phyloP scores from a whole-genome alignment of 1,284 basidiomycete genomes.

The Moesziomyces sp. region DNA sequence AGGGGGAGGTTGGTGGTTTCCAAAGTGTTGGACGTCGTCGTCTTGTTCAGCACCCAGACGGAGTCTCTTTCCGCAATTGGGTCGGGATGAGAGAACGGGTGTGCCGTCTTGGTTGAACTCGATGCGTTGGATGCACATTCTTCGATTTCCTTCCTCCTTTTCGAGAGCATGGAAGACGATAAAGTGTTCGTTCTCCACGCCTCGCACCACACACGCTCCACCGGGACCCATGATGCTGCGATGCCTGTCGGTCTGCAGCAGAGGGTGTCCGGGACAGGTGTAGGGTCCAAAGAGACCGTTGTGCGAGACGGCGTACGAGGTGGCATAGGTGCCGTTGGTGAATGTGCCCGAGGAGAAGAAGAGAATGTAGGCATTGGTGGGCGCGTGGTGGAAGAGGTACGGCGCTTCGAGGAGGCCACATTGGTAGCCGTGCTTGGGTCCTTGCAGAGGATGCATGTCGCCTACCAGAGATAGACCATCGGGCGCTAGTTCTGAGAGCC shows the following conservation, averaged over 20 bases:
- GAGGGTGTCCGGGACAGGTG: slow-evolving; percentile 23
- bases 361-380: slow-evolving; percentile 50
- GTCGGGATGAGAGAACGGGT: slow-evolving; percentile 39
- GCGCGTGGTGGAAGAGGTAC: slow-evolving; percentile 47
- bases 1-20: slow-evolving; percentile 12
- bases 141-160: slow-evolving; percentile 42
- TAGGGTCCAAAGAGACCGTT: slow-evolving; percentile 52
- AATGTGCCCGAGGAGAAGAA: slow-evolving; percentile 58
- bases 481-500: slow-evolving; percentile 52
- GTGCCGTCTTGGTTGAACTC: slow-evolving; percentile 39
- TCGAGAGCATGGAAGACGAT: slow-evolving; percentile 55
- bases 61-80: slow-evolving; percentile 50
- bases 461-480: slow-evolving; percentile 52
- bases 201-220: slow-evolving; percentile 46
- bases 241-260: slow-evolving; percentile 45
- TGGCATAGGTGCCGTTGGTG: slow-evolving; percentile 51
- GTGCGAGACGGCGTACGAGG: slow-evolving; percentile 50
- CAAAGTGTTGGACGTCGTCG: slow-evolving; percentile 47
- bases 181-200: slow-evolving; percentile 50
- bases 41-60: slow-evolving; percentile 51
- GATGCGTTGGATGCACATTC: slow-evolving; percentile 53
- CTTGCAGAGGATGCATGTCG: slow-evolving; percentile 47
- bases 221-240: slow-evolving; percentile 50
- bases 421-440: slow-evolving; percentile 42
- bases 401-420: slow-evolving; percentile 52